Conservation (phyloP, 2,329 filamentous ascomycete genomes). For the Pezicula carpinea region DNA sequence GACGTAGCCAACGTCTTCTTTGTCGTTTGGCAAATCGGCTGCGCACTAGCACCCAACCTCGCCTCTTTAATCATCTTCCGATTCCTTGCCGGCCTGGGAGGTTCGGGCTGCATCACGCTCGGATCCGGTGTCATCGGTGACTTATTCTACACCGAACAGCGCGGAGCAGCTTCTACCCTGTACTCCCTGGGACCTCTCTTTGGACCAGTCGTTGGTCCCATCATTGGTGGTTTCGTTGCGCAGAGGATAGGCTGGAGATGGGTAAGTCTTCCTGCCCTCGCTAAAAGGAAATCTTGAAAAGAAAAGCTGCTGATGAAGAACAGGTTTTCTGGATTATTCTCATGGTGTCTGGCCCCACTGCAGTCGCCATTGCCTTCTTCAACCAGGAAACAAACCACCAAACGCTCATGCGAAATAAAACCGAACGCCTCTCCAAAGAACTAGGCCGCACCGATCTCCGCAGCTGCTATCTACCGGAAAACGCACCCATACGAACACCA, state of each 20-base stretch:
- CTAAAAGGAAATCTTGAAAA: not conserved
- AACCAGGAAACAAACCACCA: conserved; percentile 41
- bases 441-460: conserved; percentile 36
- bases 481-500: not conserved
- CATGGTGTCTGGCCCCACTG: conserved; percentile 34
- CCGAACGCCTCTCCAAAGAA: conserved; percentile 32
- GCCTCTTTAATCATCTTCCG: conserved; percentile 39
- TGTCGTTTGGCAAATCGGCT: conserved; percentile 57
- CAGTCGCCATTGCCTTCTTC: conserved; percentile 32
- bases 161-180: conserved; percentile 25
- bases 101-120: conserved; percentile 37
- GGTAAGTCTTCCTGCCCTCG: not conserved
- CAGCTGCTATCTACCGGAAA: conserved; percentile 35
- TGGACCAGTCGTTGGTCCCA: conserved; percentile 25
- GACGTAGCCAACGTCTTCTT: conserved; percentile 54
- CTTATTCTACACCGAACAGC: conserved; percentile 28
- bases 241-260: conserved; percentile 46
- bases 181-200: conserved; percentile 17
- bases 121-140: conserved; percentile 39
- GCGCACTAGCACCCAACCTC: conserved; percentile 51
- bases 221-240: conserved; percentile 19
- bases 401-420: conserved; percentile 45
- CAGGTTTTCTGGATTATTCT: conserved; percentile 37
- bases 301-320: not conserved
- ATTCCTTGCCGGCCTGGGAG: conserved; percentile 41